phyloP scores from a whole-genome alignment of 2,329 filamentous ascomycete species.

The Colletotrichum gloeosporioides region DNA sequence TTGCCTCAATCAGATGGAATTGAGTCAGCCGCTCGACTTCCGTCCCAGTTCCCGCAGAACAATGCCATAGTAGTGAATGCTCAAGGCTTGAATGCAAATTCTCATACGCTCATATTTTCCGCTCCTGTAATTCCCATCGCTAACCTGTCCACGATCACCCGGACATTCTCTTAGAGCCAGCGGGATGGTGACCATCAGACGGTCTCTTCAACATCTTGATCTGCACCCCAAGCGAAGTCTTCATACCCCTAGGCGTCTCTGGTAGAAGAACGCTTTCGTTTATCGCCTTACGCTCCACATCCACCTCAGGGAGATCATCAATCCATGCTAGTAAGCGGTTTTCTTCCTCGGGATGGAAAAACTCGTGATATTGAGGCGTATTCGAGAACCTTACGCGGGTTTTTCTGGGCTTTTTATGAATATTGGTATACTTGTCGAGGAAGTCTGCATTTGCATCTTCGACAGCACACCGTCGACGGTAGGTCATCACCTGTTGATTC shows the following conservation, averaged over 20 bases:
- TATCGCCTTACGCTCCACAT: neutral
- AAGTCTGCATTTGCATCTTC: neutral
- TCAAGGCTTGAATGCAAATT: neutral
- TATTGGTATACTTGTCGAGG: neutral
- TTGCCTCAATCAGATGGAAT: neutral
- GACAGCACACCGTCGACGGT: neutral
- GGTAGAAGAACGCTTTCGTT: neutral
- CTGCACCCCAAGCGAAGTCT: neutral
- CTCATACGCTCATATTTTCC: neutral
- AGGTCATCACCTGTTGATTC: neutral
- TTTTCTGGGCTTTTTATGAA: neutral
- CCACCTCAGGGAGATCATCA: neutral
- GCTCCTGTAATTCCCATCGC: neutral
- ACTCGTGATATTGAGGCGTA: neutral
- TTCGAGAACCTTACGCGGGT: neutral
- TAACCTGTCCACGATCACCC: neutral
- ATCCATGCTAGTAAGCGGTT: neutral
- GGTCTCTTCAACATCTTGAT: neutral
- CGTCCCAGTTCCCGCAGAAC: neutral
- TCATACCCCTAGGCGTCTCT: neutral
- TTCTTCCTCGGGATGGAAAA: neutral
- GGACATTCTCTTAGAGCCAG: neutral
- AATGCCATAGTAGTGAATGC: neutral
- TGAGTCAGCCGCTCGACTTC: rapidly evolving
- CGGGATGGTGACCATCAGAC: neutral